Evolutionary conservation across 2,329 filamentous ascomycete genomes (phyloP).

Genomic region (Xylaria sp.): DNA sequence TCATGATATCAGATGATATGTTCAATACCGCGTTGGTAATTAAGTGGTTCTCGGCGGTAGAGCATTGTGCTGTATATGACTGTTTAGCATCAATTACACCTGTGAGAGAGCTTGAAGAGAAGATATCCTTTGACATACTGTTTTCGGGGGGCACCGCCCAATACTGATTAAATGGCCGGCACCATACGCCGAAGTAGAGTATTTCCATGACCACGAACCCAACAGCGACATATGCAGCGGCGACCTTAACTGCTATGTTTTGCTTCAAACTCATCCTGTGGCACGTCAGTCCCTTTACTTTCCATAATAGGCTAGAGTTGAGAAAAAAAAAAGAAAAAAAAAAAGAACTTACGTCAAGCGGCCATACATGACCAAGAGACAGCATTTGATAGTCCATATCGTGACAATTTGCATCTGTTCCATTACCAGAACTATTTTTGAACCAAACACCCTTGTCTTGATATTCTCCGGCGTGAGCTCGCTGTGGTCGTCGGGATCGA

Average conservation of each 20-base stretch:
- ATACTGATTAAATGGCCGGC: constrained; percentile 57
- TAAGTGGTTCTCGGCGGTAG: constrained; percentile 58
- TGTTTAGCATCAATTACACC: background rate
- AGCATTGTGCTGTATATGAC: constrained; percentile 52
- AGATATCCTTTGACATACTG: constrained; percentile 37
- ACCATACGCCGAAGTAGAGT: constrained; percentile 55
- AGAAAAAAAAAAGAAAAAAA: too few species aligned
- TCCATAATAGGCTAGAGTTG: background rate
- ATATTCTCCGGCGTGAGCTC: constrained; percentile 50
- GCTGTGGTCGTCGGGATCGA: constrained; percentile 50
- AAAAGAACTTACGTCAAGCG: constrained; percentile 56
- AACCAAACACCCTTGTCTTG: constrained; percentile 50
- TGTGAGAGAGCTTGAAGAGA: background rate
- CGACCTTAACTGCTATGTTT: constrained; percentile 50
- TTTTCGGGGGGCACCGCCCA: constrained; percentile 59
- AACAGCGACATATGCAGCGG: constrained; percentile 50
- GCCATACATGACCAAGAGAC: constrained; percentile 59
- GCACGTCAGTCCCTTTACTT: background rate
- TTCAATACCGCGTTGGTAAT: constrained; percentile 63
- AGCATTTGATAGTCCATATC: constrained; percentile 59
- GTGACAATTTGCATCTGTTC: constrained; percentile 65
- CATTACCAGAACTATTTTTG: constrained; percentile 64
- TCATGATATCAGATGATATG: constrained; percentile 61
- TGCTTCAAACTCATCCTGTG: constrained; percentile 49
- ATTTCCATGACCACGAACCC: constrained; percentile 56